Evolutionary conservation across 1,284 basidiomycete genomes (phyloP).

Genomic region (Tilletiopsis washingtonensis): DNA sequence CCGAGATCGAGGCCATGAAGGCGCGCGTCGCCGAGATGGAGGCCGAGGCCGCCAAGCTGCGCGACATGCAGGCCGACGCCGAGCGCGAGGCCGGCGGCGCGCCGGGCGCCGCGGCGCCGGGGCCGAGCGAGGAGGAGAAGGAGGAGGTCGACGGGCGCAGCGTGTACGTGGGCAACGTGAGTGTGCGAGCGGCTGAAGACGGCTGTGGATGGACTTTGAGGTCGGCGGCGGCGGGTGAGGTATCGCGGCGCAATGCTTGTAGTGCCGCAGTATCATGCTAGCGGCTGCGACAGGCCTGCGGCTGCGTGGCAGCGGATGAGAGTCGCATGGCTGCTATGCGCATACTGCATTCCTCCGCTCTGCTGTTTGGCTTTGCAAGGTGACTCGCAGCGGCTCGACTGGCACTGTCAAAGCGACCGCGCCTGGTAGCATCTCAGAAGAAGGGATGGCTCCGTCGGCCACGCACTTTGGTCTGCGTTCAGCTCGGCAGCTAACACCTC

Average conservation of each 20-base stretch:
- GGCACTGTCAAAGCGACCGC: background rate
- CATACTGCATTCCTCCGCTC: background rate
- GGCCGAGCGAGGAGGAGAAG: constrained; percentile 45
- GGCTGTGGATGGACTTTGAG: too few relatives aligned
- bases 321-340: background rate
- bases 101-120: constrained; percentile 25
- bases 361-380: background rate
- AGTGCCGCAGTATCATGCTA: too few relatives aligned
- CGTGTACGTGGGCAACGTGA: constrained; percentile 92
- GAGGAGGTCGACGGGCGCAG: constrained; percentile 75
- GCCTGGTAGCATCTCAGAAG: background rate
- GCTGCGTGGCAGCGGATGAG: background rate
- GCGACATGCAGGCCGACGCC: constrained; percentile 75
- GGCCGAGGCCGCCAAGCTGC: constrained; percentile 74
- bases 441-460: background rate
- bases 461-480: background rate
- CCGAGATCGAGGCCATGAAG: constrained; percentile 66
- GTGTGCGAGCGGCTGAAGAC: constrained; percentile 51
- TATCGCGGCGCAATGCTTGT: too few relatives aligned
- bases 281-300: too few relatives aligned
- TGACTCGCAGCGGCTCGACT: background rate
- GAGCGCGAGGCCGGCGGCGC: constrained; percentile 48
- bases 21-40: constrained; percentile 73
- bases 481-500: background rate
- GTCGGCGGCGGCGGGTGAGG: too few relatives aligned